These are phyloP conservation scores for Coniophora puteana DNA, from an alignment of 1,284 basidiomycete species.

Conservation along the genomic window DNA sequence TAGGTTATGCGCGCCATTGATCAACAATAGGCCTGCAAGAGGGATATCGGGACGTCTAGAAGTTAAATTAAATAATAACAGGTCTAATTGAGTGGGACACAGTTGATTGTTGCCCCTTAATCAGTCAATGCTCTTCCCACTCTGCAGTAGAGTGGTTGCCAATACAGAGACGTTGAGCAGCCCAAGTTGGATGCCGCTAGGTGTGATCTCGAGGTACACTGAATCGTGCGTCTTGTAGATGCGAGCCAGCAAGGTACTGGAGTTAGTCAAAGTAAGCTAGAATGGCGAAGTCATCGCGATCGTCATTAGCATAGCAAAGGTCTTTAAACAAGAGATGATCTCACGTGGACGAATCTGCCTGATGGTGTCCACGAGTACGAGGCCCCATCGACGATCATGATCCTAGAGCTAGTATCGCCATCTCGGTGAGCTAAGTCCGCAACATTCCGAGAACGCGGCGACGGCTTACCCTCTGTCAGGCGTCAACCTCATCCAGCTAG, in stretches of 20 bases:
- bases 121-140: slow-evolving; percentile 47
- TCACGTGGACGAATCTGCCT: slow-evolving; percentile 36
- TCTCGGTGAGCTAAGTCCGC: neutral
- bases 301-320: slow-evolving; percentile 7
- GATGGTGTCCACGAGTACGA: slow-evolving; percentile 41
- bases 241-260: slow-evolving; percentile 37
- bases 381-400: slow-evolving; percentile 37
- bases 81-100: no score
- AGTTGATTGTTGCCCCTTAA: no score
- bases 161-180: slow-evolving; percentile 41
- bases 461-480: slow-evolving; percentile 45
- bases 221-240: slow-evolving; percentile 34
- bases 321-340: no score
- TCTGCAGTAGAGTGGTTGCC: slow-evolving; percentile 43
- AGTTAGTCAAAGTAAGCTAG: slow-evolving; percentile 37
- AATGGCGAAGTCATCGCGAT: slow-evolving; percentile 10
- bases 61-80: no score
- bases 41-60: no score
- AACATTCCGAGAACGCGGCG: slow-evolving; percentile 6
- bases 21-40: no score
- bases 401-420: slow-evolving; percentile 31
- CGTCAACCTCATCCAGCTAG: slow-evolving; percentile 54
- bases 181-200: slow-evolving; percentile 40
- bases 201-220: slow-evolving; percentile 40
- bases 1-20: no score